Evolutionary conservation across 805 yeast genomes (phyloP), one percentile per base, ranked within the genome.

Genomic region (Kodamaea kakaduensis): DNA sequence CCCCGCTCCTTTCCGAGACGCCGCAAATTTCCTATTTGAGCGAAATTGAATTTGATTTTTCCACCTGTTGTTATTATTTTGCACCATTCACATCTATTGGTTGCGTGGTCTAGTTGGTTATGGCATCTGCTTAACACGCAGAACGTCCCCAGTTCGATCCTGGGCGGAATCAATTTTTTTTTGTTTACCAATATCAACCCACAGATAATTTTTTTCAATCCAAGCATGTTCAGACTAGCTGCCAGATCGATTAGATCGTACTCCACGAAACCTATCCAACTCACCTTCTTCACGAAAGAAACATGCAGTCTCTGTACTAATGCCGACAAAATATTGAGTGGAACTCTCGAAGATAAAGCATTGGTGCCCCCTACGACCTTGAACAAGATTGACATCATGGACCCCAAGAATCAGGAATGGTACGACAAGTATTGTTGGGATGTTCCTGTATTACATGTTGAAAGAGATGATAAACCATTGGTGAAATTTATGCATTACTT

Each of bases 61-160:
- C n/a, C n/a, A n/a, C n/a, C n/a, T n/a, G n/a, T n/a, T n/a, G n/a
- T n/a, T n/a, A n/a, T n/a, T n/a, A n/a, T n/a, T n/a, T n/a, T n/a
- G n/a, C n/a, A n/a, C n/a, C n/a, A n/a, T n/a, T n/a, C n/a, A n/a
- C n/a, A n/a, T n/a, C n/a, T n/a, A 50, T 36, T 64, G 93, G 93
- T 80, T 81, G 79, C 82, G 88, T 88, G 96, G 96, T 88, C 96
- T 88, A 88, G 96, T 88, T 69, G 96, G 96, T 88, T 79, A 89
- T 89, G 96, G 95, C 96, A 84, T 85, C 93, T 88, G 96, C 96
- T 86, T 89, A 87, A 89, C 97, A 89, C 96, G 96, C 96, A 87
- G 93, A 85, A 85, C 88, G 97, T 90, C 97, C 96, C 97, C 96
- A 88, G 97, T 90, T 90, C 97, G 96, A 90, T 87, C 97, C 97